A percentile compares a stretch with the other conserved stretches of the same genome.
These are phyloP conservation scores for Aspergillus uvarum DNA, from an alignment of 2,329 filamentous ascomycete genomes.

Conservation along the genomic window DNA sequence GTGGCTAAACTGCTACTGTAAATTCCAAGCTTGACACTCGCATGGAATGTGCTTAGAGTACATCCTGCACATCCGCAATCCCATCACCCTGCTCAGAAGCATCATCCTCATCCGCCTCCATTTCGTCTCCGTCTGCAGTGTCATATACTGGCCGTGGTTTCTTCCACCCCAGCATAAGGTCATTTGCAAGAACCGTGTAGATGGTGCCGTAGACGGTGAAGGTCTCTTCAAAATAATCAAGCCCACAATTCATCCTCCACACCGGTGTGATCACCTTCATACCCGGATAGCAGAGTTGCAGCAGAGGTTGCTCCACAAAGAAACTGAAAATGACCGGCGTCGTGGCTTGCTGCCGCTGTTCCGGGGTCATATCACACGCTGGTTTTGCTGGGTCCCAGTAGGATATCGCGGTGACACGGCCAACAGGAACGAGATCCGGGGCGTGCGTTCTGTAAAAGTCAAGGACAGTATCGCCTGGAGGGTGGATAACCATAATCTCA, in stretches of 20 bases:
- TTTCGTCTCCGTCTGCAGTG: slow-evolving; percentile 10
- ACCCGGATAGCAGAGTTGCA: slow-evolving; percentile 61
- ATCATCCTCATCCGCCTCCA: slow-evolving; percentile 11
- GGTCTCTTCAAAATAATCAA: slow-evolving; percentile 65
- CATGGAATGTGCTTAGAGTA: neutral
- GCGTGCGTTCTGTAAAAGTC: slow-evolving; percentile 50
- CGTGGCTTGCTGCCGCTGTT: slow-evolving; percentile 28
- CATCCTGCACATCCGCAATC: neutral
- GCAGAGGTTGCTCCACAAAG: slow-evolving; percentile 64
- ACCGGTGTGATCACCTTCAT: slow-evolving; percentile 61
- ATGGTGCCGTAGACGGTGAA: slow-evolving; percentile 60
- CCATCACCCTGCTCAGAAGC: neutral
- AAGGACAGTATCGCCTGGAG: slow-evolving; percentile 45
- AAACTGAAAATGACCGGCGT: slow-evolving; percentile 50
- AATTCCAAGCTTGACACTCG: neutral
- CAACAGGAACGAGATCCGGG: slow-evolving; percentile 51
- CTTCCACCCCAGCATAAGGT: slow-evolving; percentile 67
- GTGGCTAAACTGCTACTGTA: neutral
- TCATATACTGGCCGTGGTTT: slow-evolving; percentile 43
- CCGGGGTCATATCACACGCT: slow-evolving; percentile 46
- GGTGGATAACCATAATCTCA: slow-evolving; percentile 58
- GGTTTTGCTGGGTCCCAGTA: slow-evolving; percentile 47
- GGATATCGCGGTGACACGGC: slow-evolving; percentile 34
- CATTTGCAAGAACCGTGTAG: slow-evolving; percentile 65
- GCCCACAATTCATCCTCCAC: slow-evolving; percentile 58